phyloP scores from a whole-genome alignment of 2,329 filamentous ascomycete species.

The Chaetothyriales sp. region DNA sequence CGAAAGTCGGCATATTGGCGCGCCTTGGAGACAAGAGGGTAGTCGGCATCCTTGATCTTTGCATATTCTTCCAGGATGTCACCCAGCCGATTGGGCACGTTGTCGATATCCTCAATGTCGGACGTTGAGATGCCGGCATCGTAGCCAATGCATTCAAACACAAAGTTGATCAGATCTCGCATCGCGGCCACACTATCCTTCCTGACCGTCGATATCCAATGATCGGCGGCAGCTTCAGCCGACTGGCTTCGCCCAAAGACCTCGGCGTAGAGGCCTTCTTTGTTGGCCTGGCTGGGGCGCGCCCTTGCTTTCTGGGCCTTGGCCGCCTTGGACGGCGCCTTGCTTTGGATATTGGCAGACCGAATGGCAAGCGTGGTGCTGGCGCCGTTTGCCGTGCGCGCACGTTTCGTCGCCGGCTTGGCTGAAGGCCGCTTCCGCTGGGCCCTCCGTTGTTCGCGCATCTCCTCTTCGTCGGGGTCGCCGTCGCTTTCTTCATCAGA shows the following conservation, averaged over 20 bases:
- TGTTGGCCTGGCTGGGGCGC: conserved; percentile 39
- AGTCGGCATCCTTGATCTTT: conserved; percentile 71
- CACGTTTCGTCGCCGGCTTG: conserved; percentile 39
- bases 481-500: conserved; percentile 19
- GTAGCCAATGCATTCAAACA: conserved; percentile 61
- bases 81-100: conserved; percentile 59
- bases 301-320: conserved; percentile 38
- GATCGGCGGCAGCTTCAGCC: conserved; percentile 42
- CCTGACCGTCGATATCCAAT: conserved; percentile 45
- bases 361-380: conserved; percentile 41
- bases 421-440: conserved; percentile 24
- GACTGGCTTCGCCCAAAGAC: conserved; percentile 44
- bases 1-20: conserved; percentile 68
- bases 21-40: conserved; percentile 73
- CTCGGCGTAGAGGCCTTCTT: conserved; percentile 47
- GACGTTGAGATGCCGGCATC: conserved; percentile 62
- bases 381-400: conserved; percentile 38
- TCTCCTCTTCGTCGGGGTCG: conserved; percentile 37
- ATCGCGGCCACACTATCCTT: conserved; percentile 42
- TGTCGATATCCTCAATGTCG: conserved; percentile 82
- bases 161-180: conserved; percentile 48
- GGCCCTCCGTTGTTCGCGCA: conserved; percentile 30
- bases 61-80: conserved; percentile 86
- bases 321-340: conserved; percentile 22
- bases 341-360: conserved; percentile 32